Percentiles rank a stretch among this genome's conserved stretches.
Conservation (phyloP, 2,329 filamentous ascomycete species). For the Arthrobotrys sinensis region DNA sequence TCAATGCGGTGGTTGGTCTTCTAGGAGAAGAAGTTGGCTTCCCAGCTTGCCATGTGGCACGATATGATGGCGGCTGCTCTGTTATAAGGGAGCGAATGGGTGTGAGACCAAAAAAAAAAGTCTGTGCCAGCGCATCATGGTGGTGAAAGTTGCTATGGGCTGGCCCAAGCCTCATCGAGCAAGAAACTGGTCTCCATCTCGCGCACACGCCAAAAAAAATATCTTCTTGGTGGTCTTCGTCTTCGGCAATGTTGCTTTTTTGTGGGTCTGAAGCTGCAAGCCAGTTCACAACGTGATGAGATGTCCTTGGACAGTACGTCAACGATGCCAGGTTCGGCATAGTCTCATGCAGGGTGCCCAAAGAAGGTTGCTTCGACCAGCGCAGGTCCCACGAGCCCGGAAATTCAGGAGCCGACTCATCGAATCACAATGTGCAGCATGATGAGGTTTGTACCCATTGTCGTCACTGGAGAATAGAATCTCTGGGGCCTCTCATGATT, state of each 20-base stretch:
- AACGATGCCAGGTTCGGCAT: conserved; percentile 48
- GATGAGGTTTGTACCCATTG: conserved; percentile 14
- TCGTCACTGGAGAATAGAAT: conserved; percentile 15
- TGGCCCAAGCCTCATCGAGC: conserved; percentile 54
- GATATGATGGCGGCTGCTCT: conserved; percentile 45
- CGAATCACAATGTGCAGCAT: conserved; percentile 24
- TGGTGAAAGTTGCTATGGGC: conserved; percentile 44
- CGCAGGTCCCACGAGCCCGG: conserved; percentile 61
- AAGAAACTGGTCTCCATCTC: conserved; percentile 34
- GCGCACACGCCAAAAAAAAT: conserved; percentile 31
- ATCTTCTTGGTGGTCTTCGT: conserved; percentile 22
- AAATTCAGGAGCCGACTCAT: conserved; percentile 47
- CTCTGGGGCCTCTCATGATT: conserved; percentile 1
- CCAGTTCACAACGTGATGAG: conserved; percentile 61
- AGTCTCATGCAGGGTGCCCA: conserved; percentile 46
- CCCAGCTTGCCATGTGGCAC: conserved; percentile 61
- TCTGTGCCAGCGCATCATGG: conserved; percentile 60
- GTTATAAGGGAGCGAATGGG: conserved; percentile 48
- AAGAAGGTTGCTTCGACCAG: conserved; percentile 57
- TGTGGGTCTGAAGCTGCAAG: conserved; percentile 55
- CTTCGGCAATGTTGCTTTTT: conserved; percentile 47
- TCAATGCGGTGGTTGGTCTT: conserved; percentile 53
- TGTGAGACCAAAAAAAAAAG: conserved; percentile 28
- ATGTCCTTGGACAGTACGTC: conserved; percentile 60
- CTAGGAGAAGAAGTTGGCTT: conserved; percentile 42